These are phyloP conservation scores for Penicillium atrosanguineum DNA, from an alignment of 495 filamentous ascomycete species.

Conservation along the genomic window DNA sequence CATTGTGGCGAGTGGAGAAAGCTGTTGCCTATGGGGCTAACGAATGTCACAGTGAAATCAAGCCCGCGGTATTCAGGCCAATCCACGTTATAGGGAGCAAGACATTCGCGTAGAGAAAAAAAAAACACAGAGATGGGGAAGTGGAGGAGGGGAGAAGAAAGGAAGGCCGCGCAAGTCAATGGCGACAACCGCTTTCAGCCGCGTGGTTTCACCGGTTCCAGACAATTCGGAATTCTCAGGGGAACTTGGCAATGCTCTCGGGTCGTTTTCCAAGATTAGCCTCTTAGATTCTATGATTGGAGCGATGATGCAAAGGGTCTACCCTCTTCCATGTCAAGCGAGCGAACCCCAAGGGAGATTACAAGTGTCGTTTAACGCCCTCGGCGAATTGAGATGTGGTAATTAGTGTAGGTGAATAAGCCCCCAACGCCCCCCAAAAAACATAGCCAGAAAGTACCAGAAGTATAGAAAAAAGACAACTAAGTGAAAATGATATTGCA, in stretches of 20 bases:
- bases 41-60: constrained; percentile 7
- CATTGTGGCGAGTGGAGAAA: constrained; percentile 47
- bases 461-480: neutral
- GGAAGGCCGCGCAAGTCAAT: constrained; percentile 25
- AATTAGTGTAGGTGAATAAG: too few relatives aligned
- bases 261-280: neutral
- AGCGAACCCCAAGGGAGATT: neutral
- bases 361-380: neutral
- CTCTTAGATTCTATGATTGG: neutral
- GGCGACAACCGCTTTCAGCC: constrained; percentile 28
- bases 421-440: neutral
- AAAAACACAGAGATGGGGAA: neutral
- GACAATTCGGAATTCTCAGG: constrained; percentile 11
- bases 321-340: neutral
- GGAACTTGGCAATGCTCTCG: neutral
- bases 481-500: neutral
- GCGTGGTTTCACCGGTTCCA: constrained; percentile 22
- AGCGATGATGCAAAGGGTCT: constrained; percentile 2
- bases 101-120: constrained; percentile 6
- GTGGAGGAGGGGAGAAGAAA: constrained; percentile 1
- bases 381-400: neutral
- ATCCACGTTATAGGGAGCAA: constrained; percentile 5
- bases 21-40: constrained; percentile 7
- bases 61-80: constrained; percentile 12
- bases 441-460: neutral